A percentile compares a stretch with the other conserved stretches of the same genome.
These are phyloP conservation scores for Onygena corvina DNA, from an alignment of 2,329 filamentous ascomycete genomes.

Conservation along the genomic window DNA sequence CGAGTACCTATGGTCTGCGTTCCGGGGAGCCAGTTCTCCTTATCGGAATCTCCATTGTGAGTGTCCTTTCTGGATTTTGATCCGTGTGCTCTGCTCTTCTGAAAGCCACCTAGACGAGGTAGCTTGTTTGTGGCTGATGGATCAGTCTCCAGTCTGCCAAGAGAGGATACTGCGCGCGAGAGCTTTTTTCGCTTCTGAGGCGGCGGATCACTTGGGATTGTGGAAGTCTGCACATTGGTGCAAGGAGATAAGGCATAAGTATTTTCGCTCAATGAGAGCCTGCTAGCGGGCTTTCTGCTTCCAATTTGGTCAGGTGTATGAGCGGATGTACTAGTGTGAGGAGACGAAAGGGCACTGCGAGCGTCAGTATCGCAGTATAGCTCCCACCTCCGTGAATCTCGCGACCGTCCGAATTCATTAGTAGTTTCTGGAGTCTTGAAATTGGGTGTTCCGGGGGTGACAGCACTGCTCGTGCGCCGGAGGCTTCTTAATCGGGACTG, in stretches of 20 bases:
- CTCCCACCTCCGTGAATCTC: slow-evolving; percentile 82
- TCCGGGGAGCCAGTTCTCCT: slow-evolving; percentile 71
- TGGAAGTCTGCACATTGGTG: slow-evolving; percentile 38
- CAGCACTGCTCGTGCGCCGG: slow-evolving; percentile 59
- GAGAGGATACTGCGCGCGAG: slow-evolving; percentile 48
- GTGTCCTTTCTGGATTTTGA: slow-evolving; percentile 1
- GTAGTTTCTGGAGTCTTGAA: slow-evolving; percentile 19
- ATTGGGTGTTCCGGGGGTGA: slow-evolving; percentile 44
- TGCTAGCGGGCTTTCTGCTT: background rate
- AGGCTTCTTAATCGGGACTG: slow-evolving; percentile 43
- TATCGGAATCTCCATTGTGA: slow-evolving; percentile 67
- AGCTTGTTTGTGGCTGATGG: slow-evolving; percentile 18
- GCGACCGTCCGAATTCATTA: slow-evolving; percentile 59
- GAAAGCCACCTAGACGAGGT: background rate
- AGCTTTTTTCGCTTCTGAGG: slow-evolving; percentile 51
- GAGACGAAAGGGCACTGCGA: slow-evolving; percentile 65
- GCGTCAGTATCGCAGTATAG: slow-evolving; percentile 74
- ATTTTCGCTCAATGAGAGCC: background rate
- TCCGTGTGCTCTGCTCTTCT: background rate
- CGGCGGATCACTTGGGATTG: slow-evolving; percentile 36
- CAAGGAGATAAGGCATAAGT: slow-evolving; percentile 21
- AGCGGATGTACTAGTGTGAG: slow-evolving; percentile 58
- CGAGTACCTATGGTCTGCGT: slow-evolving; percentile 33
- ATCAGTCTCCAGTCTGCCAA: slow-evolving; percentile 47
- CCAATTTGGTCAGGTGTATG: background rate